These are phyloP conservation scores for Dalbergia oliveri DNA, from an alignment of 306 rosid genomes.

Conservation along the genomic window DNA sequence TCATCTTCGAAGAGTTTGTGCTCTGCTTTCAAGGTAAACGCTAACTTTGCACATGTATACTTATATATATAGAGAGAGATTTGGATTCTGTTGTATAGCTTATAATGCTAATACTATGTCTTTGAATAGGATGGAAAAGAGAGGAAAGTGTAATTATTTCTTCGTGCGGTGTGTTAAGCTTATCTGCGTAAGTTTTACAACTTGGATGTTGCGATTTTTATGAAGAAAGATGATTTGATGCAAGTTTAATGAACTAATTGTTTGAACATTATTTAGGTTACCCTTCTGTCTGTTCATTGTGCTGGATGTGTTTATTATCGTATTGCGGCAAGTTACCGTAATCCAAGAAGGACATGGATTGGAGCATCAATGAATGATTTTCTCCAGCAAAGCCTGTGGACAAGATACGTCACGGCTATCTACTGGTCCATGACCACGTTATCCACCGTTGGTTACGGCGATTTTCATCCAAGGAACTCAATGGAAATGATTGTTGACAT, in stretches of 20 bases:
- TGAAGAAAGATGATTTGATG: not conserved
- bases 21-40: no score
- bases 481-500: slow-evolving; percentile 87
- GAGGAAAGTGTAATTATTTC: slow-evolving; percentile 78
- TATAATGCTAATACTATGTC: slow-evolving; percentile 14
- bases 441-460: slow-evolving; percentile 86
- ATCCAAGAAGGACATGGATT: slow-evolving; percentile 79
- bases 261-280: slow-evolving; percentile 63
- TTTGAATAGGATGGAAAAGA: slow-evolving; percentile 81
- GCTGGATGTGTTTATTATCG: slow-evolving; percentile 90
- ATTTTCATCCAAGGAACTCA: slow-evolving; percentile 83
- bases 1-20: no score
- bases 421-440: slow-evolving; percentile 91
- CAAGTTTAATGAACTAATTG: slow-evolving; percentile 6
- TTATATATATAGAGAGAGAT: no score
- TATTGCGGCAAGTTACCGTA: slow-evolving; percentile 72
- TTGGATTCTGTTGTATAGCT: not conserved
- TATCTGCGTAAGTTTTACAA: slow-evolving; percentile 65
- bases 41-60: no score
- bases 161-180: slow-evolving; percentile 92
- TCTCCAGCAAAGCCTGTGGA: slow-evolving; percentile 61
- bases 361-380: slow-evolving; percentile 62
- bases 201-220: not conserved
- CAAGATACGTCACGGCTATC: slow-evolving; percentile 75
- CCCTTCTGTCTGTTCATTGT: slow-evolving; percentile 79